phyloP scores from a whole-genome alignment of 352 stramenopile genomes.

The Globisporangium okanoganense region DNA sequence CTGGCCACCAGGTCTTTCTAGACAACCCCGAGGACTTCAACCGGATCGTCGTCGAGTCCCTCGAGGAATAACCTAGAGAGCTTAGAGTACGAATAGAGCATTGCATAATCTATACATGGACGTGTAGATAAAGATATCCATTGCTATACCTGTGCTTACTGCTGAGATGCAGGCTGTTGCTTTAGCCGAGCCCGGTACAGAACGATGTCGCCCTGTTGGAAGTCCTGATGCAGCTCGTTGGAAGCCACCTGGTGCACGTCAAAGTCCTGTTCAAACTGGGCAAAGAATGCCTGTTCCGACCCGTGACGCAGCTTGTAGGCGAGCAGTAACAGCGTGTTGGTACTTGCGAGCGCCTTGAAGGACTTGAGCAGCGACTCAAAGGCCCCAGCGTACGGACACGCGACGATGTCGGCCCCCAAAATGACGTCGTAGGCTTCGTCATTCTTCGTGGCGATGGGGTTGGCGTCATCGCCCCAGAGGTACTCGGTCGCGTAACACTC shows the following conservation, averaged over 20 bases:
- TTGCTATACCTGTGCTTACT: background rate
- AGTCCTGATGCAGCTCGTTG: conserved; percentile 61
- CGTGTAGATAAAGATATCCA: background rate
- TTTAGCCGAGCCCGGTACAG: conserved; percentile 51
- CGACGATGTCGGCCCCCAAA: conserved; percentile 77
- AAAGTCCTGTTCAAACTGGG: conserved; percentile 45
- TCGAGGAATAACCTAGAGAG: conserved; percentile 4
- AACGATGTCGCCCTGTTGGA: conserved; percentile 60
- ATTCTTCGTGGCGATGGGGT: conserved; percentile 20
- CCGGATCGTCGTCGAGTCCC: conserved; percentile 42
- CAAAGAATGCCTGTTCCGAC: conserved; percentile 66
- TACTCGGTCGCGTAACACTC: conserved; percentile 40
- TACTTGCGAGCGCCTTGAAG: conserved; percentile 35
- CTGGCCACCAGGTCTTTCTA: conserved; percentile 81
- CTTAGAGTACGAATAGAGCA: background rate
- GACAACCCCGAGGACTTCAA: conserved; percentile 79
- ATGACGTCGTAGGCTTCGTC: conserved; percentile 56
- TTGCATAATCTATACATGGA: background rate
- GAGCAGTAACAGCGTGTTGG: conserved; percentile 51
- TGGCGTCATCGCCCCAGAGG: conserved; percentile 52
- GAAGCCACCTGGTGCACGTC: conserved; percentile 31
- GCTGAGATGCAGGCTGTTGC: background rate
- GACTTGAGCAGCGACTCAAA: conserved; percentile 62
- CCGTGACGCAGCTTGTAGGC: conserved; percentile 76
- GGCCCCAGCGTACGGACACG: conserved; percentile 69